These are phyloP conservation scores for Inga oerstediana DNA, from an alignment of 306 rosid species.

Conservation along the genomic window DNA sequence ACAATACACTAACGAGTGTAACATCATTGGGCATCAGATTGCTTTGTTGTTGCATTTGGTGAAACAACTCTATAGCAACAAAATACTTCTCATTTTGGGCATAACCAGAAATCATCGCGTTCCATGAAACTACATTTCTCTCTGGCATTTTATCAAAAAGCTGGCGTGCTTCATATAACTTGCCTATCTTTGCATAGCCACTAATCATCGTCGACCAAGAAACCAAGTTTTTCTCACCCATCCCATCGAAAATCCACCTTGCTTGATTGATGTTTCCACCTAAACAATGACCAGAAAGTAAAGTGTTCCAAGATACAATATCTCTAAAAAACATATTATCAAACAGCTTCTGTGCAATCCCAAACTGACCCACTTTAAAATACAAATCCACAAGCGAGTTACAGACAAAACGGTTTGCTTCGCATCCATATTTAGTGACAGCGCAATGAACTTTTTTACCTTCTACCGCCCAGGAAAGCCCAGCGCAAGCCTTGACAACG, in stretches of 20 bases:
- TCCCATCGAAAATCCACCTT: conserved; percentile 12
- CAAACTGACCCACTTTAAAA: conserved; percentile 22
- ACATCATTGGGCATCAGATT: conserved; percentile 2
- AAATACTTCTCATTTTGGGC: conserved; percentile 15
- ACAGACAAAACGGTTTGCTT: conserved; percentile 27
- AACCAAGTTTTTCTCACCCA: conserved; percentile 5
- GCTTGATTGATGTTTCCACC: conserved; percentile 7
- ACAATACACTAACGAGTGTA: conserved; percentile 21
- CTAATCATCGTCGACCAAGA: conserved; percentile 29
- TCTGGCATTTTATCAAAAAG: conserved; percentile 24
- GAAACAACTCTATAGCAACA: conserved; percentile 22
- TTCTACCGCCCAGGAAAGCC: conserved; percentile 35
- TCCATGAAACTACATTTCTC: conserved; percentile 23
- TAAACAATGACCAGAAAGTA: conserved; percentile 13
- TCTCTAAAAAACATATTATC: not conserved
- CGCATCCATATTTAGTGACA: conserved; percentile 47
- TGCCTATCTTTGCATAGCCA: conserved; percentile 23
- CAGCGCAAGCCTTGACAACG: conserved; percentile 55
- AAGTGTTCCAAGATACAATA: conserved; percentile 16
- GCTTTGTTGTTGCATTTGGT: conserved; percentile 13
- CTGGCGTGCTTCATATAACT: conserved; percentile 16
- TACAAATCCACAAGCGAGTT: conserved; percentile 24
- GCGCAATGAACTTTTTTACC: conserved; percentile 47
- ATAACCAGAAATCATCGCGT: conserved; percentile 18
- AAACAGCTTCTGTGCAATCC: conserved; percentile 16